Evolutionary conservation across 495 filamentous ascomycete genomes (phyloP), one percentile per base, ranked within the genome.

Genomic region (Penicillium roqueforti): DNA sequence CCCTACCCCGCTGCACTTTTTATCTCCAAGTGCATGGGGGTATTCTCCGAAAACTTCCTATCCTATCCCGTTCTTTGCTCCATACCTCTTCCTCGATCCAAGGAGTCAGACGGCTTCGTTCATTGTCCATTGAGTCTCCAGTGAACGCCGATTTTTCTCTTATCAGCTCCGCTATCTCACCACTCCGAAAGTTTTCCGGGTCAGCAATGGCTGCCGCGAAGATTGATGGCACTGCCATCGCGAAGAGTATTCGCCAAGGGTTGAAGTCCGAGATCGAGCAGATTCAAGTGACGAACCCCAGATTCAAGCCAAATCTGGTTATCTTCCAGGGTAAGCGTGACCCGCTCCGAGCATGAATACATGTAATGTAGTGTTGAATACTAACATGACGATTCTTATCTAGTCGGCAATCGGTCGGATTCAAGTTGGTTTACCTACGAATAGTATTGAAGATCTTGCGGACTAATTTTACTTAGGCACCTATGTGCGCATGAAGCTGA

Each of bases 401-500:
- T 38, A 74, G 93, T 98, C 63, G 93, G 90, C 52, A 85, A 87
- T 67, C 84, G 92, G 44, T 88, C 88, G 47, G 93, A 98, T 76
- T 97, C 92, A 20, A 91, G 92, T 93, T 76, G 67, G 87, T 68
- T 72, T 43, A 50, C 55, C 53, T n/a, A 53, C 8, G 42, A 16
- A 9, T 26, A 43, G 22, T 8, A 34, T 11, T n/a, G 14, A 46
- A 40, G 28, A 32, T 51, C 22, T 0, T 16, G 46, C 29, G n/a
- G 56, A 56, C 67, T 65, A 65, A 72, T 65, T 48, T 58, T 62
- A 47, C 58, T 43, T 62, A 93, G 88, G 87, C 67, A 97, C 93
- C 36, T 98, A 98, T 88, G 92, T 98, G 69, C 90, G 91, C 74
- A 98, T 98, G 93, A 98, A 98, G 75, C 71, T 97, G 63, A 97